Evolutionary conservation across 257 asterid genomes (phyloP), one percentile per base, ranked within the genome.

Genomic region (Solanum sitiens): DNA sequence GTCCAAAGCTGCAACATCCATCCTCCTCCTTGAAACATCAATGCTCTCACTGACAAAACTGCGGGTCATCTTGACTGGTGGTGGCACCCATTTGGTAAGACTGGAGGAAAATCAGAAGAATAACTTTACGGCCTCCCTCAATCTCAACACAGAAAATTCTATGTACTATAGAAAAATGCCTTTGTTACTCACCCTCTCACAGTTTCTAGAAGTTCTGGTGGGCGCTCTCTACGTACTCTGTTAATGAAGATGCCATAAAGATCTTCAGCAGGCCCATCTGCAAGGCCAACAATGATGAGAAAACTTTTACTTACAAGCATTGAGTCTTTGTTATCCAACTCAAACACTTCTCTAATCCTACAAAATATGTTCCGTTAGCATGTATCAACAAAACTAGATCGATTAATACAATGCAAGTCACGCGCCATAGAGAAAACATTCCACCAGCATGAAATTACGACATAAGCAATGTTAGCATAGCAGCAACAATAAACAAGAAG

Each of bases 221-320:
- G 98, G 40, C 99, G 95, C 92, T 97, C 99, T 91, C 98, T 92
- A 3, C 99, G 99, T 42, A 97, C 99, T 91, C 93, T 94, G 80
- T 95, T 97, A 68, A 97, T 95, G 87, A 97, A 96, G 89, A 97
- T 93, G 39, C 99, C 98, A 87, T 94, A 97, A 75, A 97, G 98
- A 92, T 97, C 99, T 90, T 97, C 99, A 9, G 99, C 98, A 80
- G 99, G 99, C 88, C 99, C 99, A 92, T 97, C 99, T 97, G 89
- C 76, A 47, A 56, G 71, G 56, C 86, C 87, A 87, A 59, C 15
- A 25, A 56, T 23, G 10, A 50, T 35, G 45, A 82, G 39, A 53
- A 86, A 30, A 27, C 21, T 12, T 25, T 23, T 50, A 75, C 79
- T 59, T 85, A 20, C 42, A 77, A 61, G 35, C 45, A 56, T 15